Evolutionary conservation across 305 asterid genomes (phyloP), one percentile per base, ranked within the genome.

Genomic region (Fraxinus latifolia): DNA sequence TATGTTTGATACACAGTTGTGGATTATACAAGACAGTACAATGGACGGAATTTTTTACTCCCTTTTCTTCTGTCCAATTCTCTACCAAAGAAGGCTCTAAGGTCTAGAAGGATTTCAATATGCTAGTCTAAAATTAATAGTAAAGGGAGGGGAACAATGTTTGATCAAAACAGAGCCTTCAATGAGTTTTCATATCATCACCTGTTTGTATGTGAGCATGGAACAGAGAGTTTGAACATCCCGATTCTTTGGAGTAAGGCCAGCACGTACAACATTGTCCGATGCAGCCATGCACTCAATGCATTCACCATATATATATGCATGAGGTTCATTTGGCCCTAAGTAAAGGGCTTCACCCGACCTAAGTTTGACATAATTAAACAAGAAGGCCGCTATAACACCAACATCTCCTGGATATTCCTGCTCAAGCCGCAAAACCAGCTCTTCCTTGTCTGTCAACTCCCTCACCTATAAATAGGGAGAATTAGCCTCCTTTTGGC

Each of bases 281-380:
- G 99, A 96, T 50, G 99, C 92, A 80, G 98, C 99, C 99, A 96
- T 96, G 85, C 98, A 94, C 88, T 96, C 99, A 17, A 96, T 39
- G 79, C 98, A 96, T 73, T 96, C 99, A 4, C 99, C 99, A 7
- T 82, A 87, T 62, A 96, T 72, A 80, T 96, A 96, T 19, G 98
- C 98, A 84, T 96, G 99, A 44, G 97, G 99, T 85, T 93, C 98
- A 37, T 94, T 90, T 81, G 98, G 97, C 47, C 97, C 98, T 81
- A 96, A 88, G 87, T 89, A 93, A 31, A 96, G 83, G 79, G 97
- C 97, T 91, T 96, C 97, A 33, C 99, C 99, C 0, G 98, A 91
- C 15, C 88, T 92, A 58, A 96, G 93, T 79, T 91, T 93, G 88
- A 96, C 87, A 74, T 91, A 83, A 70, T 96, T 94, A 37, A 96